phyloP scores from a whole-genome alignment of 2,329 filamentous ascomycete genomes.

The Colletotrichum destructivum region DNA sequence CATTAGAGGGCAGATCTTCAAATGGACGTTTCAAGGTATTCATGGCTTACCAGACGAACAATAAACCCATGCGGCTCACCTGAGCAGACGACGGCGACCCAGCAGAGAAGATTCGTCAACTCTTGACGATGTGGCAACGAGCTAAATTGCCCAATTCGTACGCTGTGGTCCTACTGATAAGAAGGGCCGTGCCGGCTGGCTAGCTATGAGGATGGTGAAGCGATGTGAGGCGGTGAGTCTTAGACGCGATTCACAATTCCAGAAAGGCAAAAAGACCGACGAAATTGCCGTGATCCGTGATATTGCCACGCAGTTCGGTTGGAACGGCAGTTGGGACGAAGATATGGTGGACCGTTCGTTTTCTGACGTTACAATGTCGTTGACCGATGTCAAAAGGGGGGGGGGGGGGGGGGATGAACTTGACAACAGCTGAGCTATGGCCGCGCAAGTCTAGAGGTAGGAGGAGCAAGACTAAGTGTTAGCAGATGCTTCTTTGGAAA shows the following conservation, averaged over 20 bases:
- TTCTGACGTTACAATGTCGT: neutral
- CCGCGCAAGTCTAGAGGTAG: constrained; percentile 9
- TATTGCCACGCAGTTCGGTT: neutral
- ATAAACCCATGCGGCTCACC: neutral
- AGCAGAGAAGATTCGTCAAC: neutral
- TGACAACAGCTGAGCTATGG: neutral
- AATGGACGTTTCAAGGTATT: neutral
- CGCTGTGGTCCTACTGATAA: neutral
- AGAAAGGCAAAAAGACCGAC: too few relatives aligned
- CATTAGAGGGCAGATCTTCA: neutral
- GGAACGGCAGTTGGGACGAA: neutral
- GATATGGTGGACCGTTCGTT: neutral
- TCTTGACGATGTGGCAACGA: neutral
- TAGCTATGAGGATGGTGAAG: neutral
- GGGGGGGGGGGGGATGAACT: neutral
- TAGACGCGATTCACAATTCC: neutral
- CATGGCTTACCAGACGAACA: constrained; percentile 12
- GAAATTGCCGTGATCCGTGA: neutral
- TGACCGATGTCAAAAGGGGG: neutral
- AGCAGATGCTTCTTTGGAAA: constrained; percentile 12
- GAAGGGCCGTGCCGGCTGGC: neutral
- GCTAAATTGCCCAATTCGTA: neutral
- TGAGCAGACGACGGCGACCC: neutral
- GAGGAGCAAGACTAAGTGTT: constrained; percentile 33
- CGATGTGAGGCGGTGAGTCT: neutral